A percentile compares a stretch with the other conserved stretches of the same genome.
Conservation (phyloP, 306 rosid species). For the Lathyrus oleraceus region DNA sequence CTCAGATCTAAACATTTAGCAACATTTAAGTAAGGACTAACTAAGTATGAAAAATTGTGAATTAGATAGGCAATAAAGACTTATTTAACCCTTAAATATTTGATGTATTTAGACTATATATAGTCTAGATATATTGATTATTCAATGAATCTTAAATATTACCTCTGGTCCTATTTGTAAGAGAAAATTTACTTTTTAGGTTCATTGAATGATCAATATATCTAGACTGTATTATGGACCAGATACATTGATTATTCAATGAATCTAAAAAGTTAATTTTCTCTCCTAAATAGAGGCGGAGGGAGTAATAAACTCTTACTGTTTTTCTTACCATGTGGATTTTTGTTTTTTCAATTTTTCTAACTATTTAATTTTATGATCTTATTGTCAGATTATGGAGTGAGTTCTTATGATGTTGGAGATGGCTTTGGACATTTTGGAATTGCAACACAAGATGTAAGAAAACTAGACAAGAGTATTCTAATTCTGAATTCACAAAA, state of each 20-base stretch:
- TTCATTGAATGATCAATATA: too few relatives aligned
- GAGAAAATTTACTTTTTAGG: too few relatives aligned
- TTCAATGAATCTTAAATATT: too few relatives aligned
- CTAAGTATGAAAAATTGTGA: not conserved
- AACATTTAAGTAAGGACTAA: not conserved
- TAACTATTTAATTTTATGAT: conserved; percentile 11
- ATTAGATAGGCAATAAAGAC: not conserved
- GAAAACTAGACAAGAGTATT: conserved; percentile 44
- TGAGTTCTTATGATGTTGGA: conserved; percentile 79
- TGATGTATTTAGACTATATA: too few relatives aligned
- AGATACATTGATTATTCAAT: too few relatives aligned
- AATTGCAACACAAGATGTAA: conserved; percentile 78
- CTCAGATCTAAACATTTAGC: too few relatives aligned
- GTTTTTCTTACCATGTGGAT: not conserved
- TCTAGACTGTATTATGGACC: too few relatives aligned
- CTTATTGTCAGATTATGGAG: conserved; percentile 75
- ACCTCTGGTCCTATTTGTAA: too few relatives aligned
- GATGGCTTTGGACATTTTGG: conserved; percentile 91
- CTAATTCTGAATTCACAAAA: not conserved
- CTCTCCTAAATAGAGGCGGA: too few relatives aligned
- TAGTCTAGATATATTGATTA: too few relatives aligned
- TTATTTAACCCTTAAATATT: not conserved
- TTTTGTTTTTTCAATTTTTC: conserved; percentile 4
- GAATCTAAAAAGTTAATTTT: too few relatives aligned
- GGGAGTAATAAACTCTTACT: not conserved